Percentiles rank a stretch among this genome's conserved stretches.
Conservation (phyloP, 148 eudicot genomes). For the Oxyria digyna region DNA sequence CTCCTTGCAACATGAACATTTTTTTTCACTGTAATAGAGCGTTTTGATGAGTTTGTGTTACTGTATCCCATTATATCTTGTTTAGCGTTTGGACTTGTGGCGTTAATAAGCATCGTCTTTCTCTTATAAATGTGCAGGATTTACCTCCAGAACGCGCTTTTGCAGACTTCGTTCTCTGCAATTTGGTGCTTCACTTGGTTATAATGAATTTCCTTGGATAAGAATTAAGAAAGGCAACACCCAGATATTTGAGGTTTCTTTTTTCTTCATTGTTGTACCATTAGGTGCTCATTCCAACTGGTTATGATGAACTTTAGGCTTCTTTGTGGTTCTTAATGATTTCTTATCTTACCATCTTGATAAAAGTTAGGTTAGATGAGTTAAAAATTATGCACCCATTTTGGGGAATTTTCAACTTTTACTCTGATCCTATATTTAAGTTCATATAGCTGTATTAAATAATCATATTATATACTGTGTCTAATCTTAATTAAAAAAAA, state of each 20-base stretch:
- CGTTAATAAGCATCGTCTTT: background rate
- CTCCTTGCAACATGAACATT: background rate
- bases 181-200: constrained; percentile 58
- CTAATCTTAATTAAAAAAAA: no score
- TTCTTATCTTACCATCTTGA: background rate
- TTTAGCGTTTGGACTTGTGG: background rate
- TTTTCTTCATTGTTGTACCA: background rate
- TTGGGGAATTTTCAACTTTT: background rate
- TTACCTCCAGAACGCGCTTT: constrained; percentile 61
- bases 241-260: background rate
- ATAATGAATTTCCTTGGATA: constrained; percentile 66
- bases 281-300: background rate
- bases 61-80: background rate
- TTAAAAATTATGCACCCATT: background rate
- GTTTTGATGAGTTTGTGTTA: background rate
- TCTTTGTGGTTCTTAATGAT: background rate
- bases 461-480: no score
- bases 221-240: constrained; percentile 11
- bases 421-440: background rate
- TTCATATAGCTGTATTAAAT: background rate
- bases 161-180: constrained; percentile 59
- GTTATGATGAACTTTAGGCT: background rate
- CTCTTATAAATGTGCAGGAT: constrained; percentile 28
- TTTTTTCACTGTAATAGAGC: background rate
- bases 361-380: background rate